These are phyloP conservation scores for Pittosporum tobira DNA, from an alignment of 129 eudicot genomes.

Conservation along the genomic window DNA sequence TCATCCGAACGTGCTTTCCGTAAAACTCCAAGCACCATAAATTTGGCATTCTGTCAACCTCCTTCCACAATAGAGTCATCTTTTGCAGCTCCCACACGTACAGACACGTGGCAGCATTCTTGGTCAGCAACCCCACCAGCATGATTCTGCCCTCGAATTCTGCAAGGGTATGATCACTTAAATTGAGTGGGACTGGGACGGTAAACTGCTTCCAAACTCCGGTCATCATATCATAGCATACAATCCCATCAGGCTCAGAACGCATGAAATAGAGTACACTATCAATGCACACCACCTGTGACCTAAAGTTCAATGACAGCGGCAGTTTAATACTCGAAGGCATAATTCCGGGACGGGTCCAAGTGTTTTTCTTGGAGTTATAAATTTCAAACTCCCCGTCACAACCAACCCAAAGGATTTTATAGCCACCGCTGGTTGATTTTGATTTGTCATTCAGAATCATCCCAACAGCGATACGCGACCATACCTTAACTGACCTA, in stretches of 20 bases:
- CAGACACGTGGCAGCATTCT: constrained; percentile 93
- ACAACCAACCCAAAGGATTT: constrained; percentile 77
- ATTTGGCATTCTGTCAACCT: constrained; percentile 99
- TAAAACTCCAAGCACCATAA: constrained; percentile 96
- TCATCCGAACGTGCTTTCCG: constrained; percentile 95
- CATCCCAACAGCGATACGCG: constrained; percentile 94
- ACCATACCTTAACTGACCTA: constrained; percentile 82
- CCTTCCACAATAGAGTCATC: constrained; percentile 96
- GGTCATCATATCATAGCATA: constrained; percentile 45
- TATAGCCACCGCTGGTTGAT: constrained; percentile 40
- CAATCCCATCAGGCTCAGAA: constrained; percentile 78
- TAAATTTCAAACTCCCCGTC: constrained; percentile 82
- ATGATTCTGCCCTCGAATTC: constrained; percentile 65
- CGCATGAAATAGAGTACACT: constrained; percentile 61
- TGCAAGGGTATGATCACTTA: constrained; percentile 69
- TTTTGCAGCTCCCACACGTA: constrained; percentile 94
- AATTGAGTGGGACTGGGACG: constrained; percentile 57
- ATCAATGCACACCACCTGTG: constrained; percentile 64
- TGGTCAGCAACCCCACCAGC: constrained; percentile 85
- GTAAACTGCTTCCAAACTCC: constrained; percentile 71
- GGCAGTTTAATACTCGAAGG: constrained; percentile 65
- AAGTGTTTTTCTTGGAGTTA: constrained; percentile 41
- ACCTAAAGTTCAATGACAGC: constrained; percentile 65
- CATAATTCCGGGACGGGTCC: constrained; percentile 64
- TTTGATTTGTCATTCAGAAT: constrained; percentile 28